phyloP scores from a whole-genome alignment of 108 stramenopile genomes.

The Schizochytrium sp. region DNA sequence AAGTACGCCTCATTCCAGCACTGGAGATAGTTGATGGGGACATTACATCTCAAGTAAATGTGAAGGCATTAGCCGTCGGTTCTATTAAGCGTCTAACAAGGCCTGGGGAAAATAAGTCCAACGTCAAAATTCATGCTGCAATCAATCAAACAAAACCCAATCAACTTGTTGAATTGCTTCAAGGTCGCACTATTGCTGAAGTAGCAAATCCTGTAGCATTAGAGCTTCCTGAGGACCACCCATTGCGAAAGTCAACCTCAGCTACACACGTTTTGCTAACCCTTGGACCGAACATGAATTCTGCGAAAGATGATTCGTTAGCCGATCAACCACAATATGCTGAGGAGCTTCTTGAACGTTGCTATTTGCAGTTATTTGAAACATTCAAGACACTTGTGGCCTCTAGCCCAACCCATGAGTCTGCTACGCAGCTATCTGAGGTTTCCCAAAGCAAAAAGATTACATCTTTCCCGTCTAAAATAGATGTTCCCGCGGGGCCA shows the following conservation, averaged over 20 bases:
- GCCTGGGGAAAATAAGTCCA: slow-evolving; percentile 18
- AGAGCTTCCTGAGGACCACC: not conserved
- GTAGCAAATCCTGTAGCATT: not conserved
- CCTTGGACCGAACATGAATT: slow-evolving; percentile 34
- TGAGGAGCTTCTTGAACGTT: not conserved
- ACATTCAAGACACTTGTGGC: not conserved
- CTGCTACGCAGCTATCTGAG: not conserved
- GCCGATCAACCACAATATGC: not conserved
- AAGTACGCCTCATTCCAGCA: not conserved
- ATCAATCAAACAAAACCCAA: not conserved
- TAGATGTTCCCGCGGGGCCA: not conserved
- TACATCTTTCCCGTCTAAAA: not conserved
- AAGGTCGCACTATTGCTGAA: not conserved
- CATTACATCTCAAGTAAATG: not conserved
- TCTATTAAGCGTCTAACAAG: not conserved
- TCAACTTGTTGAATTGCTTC: too few species aligned
- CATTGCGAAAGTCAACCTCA: not conserved
- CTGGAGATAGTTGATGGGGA: slow-evolving; percentile 15
- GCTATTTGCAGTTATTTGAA: not conserved
- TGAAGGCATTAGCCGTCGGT: not conserved
- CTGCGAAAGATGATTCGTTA: not conserved
- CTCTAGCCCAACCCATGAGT: not conserved
- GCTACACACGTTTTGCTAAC: not conserved
- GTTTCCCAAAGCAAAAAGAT: slow-evolving; percentile 28
- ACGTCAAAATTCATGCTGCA: not conserved